These are phyloP conservation scores for Blastosporella zonata DNA, from an alignment of 1,284 basidiomycete genomes.

Conservation along the genomic window DNA sequence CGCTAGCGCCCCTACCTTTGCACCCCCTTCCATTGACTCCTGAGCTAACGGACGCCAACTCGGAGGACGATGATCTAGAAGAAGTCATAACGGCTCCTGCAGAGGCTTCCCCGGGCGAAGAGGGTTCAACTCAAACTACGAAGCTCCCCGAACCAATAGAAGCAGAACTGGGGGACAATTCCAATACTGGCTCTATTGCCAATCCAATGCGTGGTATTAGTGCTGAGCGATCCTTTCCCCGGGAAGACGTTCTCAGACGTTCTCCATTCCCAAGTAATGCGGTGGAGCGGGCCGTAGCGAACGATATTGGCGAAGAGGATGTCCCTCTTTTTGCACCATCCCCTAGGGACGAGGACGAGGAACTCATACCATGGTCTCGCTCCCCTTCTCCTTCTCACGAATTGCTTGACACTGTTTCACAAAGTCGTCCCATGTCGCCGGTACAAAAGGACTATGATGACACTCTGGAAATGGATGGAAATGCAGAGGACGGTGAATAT, in stretches of 20 bases:
- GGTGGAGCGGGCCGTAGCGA: neutral
- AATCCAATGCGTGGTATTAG: neutral
- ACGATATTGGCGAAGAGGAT: neutral
- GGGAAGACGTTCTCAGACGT: neutral
- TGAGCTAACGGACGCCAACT: constrained; percentile 15
- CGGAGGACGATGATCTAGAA: constrained; percentile 43
- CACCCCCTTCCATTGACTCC: neutral
- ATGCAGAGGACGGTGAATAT: constrained; percentile 88
- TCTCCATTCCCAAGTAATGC: neutral
- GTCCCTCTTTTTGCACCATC: constrained; percentile 2
- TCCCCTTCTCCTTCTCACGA: constrained; percentile 43
- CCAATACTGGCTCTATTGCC: neutral
- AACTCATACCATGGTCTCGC: constrained; percentile 48
- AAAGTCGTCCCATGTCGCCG: constrained; percentile 5
- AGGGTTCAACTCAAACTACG: neutral
- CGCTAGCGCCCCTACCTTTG: neutral
- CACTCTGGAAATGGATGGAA: constrained; percentile 77
- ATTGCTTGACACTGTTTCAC: constrained; percentile 5
- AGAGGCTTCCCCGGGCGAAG: neutral
- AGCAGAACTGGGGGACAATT: neutral
- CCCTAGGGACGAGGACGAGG: constrained; percentile 21
- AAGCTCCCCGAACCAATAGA: neutral
- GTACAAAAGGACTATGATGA: constrained; percentile 57
- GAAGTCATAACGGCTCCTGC: constrained; percentile 30
- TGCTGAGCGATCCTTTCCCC: neutral